Percentiles rank a stretch among this genome's conserved stretches.
These are phyloP conservation scores for Papiliotrema laurentii DNA, from an alignment of 1,284 basidiomycete species.

Conservation along the genomic window DNA sequence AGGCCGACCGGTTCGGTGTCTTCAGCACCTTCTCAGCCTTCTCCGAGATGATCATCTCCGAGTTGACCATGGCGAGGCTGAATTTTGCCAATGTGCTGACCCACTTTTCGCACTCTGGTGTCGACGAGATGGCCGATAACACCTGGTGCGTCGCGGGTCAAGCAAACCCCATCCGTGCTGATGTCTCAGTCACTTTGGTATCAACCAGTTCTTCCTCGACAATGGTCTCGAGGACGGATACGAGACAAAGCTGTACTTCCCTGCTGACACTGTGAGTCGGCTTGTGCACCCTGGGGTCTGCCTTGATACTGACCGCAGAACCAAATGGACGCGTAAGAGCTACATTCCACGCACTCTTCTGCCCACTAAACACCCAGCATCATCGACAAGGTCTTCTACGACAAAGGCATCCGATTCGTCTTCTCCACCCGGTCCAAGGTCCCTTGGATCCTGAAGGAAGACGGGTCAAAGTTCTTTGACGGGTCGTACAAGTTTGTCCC, in stretches of 20 bases:
- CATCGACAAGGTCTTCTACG: conserved; percentile 70
- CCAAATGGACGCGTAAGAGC: conserved; percentile 79
- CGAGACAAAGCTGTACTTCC: conserved; percentile 71
- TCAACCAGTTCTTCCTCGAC: conserved; percentile 79
- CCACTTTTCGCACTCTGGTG: conserved; percentile 82
- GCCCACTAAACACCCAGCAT: no score
- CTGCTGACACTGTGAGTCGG: conserved; percentile 58
- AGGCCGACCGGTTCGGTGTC: conserved; percentile 18
- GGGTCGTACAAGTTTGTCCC: conserved; percentile 70
- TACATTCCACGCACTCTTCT: no score
- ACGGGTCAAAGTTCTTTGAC: conserved; percentile 64
- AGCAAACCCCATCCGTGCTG: neutral
- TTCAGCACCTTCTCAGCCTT: conserved; percentile 78
- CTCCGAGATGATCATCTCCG: conserved; percentile 79
- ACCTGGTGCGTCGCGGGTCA: conserved; percentile 59
- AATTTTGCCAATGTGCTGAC: conserved; percentile 78
- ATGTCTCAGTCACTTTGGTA: conserved; percentile 44
- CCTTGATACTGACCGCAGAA: conserved; percentile 22
- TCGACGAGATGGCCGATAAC: conserved; percentile 71
- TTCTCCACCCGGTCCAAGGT: conserved; percentile 83
- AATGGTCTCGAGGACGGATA: conserved; percentile 73
- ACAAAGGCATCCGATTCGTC: conserved; percentile 71
- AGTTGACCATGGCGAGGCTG: conserved; percentile 81
- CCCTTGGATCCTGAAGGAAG: conserved; percentile 73
- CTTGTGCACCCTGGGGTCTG: neutral